Conservation (phyloP, 345 rosid species). For the Citrus unshiu region DNA sequence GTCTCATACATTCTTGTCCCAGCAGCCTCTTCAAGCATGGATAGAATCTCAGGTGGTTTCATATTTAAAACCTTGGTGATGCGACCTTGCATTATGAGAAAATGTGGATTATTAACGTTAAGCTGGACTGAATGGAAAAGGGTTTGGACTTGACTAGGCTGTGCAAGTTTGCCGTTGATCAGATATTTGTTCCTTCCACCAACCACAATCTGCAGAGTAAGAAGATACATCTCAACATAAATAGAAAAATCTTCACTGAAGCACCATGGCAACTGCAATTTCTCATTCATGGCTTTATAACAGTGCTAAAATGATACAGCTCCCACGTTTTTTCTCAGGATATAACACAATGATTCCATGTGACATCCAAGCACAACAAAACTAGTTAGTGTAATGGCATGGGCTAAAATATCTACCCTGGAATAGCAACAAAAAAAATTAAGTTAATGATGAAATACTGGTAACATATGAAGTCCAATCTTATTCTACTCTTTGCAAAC, state of each 20-base stretch:
- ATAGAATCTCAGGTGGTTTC: slow-evolving; percentile 96
- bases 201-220: slow-evolving; percentile 74
- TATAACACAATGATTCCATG: neutral
- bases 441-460: neutral
- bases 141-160: slow-evolving; percentile 89
- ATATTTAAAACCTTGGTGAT: slow-evolving; percentile 94
- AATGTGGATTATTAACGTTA: slow-evolving; percentile 95
- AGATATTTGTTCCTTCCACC: slow-evolving; percentile 81
- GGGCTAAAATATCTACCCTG: neutral
- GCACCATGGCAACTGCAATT: neutral
- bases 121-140: slow-evolving; percentile 97
- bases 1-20: slow-evolving; percentile 99
- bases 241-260: neutral
- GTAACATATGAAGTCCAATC: neutral
- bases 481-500: neutral
- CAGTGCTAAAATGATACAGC: neutral
- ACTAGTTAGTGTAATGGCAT: neutral
- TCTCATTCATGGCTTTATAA: neutral
- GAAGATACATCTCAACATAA: neutral
- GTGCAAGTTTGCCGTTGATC: slow-evolving; percentile 72
- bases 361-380: neutral
- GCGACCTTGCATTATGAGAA: slow-evolving; percentile 99
- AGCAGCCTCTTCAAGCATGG: slow-evolving; percentile 99
- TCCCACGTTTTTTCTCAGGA: neutral
- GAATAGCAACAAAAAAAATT: neutral